Conservation (phyloP, 2,329 filamentous ascomycete species). For the Aureobasidium melanogenum region DNA sequence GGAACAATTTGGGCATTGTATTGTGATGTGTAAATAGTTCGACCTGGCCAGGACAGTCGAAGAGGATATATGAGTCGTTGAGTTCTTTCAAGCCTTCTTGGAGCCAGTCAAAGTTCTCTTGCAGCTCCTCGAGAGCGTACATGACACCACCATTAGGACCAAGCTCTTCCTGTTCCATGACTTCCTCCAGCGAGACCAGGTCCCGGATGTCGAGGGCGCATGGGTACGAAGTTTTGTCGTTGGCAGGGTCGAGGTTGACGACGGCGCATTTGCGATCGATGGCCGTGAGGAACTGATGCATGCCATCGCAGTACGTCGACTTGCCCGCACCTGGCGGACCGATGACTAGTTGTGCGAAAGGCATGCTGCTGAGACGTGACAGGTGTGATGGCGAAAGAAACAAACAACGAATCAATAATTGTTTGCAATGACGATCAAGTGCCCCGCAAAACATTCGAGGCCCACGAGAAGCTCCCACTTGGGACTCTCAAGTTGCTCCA, state of each 20-base stretch:
- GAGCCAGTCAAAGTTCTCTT: conserved; percentile 89
- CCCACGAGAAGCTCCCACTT: neutral
- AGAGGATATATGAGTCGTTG: conserved; percentile 77
- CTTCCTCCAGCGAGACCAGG: conserved; percentile 82
- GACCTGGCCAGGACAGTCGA: conserved; percentile 94
- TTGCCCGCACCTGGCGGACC: conserved; percentile 95
- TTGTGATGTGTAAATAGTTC: conserved; percentile 95
- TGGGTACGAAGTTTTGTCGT: conserved; percentile 83
- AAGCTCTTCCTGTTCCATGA: conserved; percentile 84
- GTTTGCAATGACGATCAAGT: neutral
- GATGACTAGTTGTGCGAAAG: conserved; percentile 20
- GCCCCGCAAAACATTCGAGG: conserved; percentile 2
- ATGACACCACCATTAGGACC: conserved; percentile 89
- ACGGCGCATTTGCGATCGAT: conserved; percentile 92
- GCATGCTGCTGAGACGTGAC: conserved; percentile 12
- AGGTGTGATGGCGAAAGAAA: neutral
- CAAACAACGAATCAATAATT: neutral
- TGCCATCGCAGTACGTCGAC: conserved; percentile 97
- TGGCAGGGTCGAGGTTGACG: conserved; percentile 94
- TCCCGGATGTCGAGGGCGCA: conserved; percentile 85
- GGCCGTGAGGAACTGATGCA: conserved; percentile 96
- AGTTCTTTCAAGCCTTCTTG: conserved; percentile 70
- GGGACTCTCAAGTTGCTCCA: neutral
- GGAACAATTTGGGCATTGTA: conserved; percentile 85
- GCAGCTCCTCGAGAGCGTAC: conserved; percentile 90